These are phyloP conservation scores for Petrea volubilis DNA, from an alignment of 257 asterid species.

Conservation along the genomic window DNA sequence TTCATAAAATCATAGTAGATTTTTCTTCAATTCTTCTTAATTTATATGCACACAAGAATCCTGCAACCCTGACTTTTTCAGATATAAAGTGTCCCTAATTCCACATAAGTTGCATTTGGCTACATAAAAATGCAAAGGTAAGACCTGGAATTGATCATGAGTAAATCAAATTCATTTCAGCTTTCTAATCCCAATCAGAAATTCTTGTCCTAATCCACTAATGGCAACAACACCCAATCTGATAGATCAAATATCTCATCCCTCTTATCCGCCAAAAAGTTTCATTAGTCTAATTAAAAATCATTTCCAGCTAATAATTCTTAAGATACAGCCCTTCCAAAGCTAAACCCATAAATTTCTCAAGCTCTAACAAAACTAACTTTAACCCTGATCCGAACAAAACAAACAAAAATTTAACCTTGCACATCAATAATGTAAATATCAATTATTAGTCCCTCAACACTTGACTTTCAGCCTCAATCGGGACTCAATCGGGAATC, in stretches of 20 bases:
- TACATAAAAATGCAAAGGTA: slow-evolving; percentile 6
- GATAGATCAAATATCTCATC: slow-evolving; percentile 16
- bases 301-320: neutral
- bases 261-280: neutral
- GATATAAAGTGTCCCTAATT: neutral
- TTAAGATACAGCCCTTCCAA: neutral
- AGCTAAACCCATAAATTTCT: neutral
- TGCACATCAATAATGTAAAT: slow-evolving; percentile 9
- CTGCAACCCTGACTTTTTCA: neutral
- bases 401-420: neutral
- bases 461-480: slow-evolving; percentile 8
- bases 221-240: neutral
- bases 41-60: neutral
- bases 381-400: neutral
- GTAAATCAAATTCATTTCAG: neutral
- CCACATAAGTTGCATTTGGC: slow-evolving; percentile 1
- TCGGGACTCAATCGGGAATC: slow-evolving; percentile 5
- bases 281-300: neutral
- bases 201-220: neutral
- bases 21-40: neutral
- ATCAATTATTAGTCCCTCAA: neutral
- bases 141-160: neutral
- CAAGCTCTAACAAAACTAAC: neutral
- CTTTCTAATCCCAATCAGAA: slow-evolving; percentile 6
- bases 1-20: slow-evolving; percentile 7